These are phyloP conservation scores for Thalassiosira profunda DNA, from an alignment of 108 stramenopile genomes.

Conservation along the genomic window DNA sequence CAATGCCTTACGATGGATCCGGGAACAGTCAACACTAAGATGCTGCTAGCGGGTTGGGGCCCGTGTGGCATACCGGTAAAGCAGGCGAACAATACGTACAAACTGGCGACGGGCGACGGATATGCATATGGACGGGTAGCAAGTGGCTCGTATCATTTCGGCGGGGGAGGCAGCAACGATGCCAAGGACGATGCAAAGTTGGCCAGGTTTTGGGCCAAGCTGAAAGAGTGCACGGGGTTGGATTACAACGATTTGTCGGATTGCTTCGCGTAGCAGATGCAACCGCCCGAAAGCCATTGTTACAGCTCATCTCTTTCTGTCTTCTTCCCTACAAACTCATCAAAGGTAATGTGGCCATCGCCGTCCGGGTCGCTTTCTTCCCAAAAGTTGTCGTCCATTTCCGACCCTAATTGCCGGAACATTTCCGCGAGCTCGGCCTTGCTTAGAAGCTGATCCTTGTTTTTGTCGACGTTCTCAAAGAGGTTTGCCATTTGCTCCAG, in stretches of 20 bases:
- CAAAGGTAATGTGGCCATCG: conserved; percentile 22
- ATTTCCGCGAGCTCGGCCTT: conserved; percentile 12
- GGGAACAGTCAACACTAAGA: conserved; percentile 96
- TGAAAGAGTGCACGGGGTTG: conserved; percentile 33
- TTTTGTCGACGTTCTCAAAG: conserved; percentile 15
- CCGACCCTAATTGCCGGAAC: conserved; percentile 10
- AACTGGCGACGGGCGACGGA: conserved; percentile 28
- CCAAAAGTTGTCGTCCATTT: conserved; percentile 37
- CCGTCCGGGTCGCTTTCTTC: conserved; percentile 23
- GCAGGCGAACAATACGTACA: conserved; percentile 53
- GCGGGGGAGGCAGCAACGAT: conserved; percentile 32
- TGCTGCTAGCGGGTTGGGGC: conserved; percentile 94
- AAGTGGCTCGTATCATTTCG: conserved; percentile 57
- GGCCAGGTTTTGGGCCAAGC: conserved; percentile 25
- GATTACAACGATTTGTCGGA: conserved; percentile 49
- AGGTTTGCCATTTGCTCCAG: conserved; percentile 4
- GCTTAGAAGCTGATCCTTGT: conserved; percentile 21
- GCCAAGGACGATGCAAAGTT: conserved; percentile 22
- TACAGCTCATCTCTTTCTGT: background rate
- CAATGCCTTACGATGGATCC: conserved; percentile 87
- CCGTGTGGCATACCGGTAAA: conserved; percentile 75
- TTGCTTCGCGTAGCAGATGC: no score
- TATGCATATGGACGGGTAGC: conserved; percentile 42
- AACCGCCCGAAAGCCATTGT: no score
- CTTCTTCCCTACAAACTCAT: conserved; percentile 22